Conservation (phyloP, 192 early-diverging fungal genomes). For the Phlyctochytrium arcticum region DNA sequence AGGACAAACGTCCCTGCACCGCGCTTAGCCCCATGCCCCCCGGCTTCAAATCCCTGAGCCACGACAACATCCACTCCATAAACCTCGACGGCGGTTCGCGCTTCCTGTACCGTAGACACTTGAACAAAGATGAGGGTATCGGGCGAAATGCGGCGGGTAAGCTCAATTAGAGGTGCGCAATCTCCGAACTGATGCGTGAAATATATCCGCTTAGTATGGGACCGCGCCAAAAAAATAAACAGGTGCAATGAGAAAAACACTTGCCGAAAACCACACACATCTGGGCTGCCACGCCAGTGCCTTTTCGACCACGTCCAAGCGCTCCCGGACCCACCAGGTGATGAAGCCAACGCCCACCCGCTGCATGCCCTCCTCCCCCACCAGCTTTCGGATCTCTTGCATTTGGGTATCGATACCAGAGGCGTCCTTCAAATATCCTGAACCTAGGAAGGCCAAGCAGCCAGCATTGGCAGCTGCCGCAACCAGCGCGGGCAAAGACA, state of each 20-base stretch:
- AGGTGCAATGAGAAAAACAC: neutral
- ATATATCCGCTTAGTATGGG: too few species aligned
- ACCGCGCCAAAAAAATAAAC: too few species aligned
- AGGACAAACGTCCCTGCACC: neutral
- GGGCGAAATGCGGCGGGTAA: neutral
- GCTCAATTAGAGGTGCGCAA: neutral
- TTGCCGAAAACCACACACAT: slow-evolving; percentile 11
- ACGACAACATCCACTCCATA: slow-evolving; percentile 46
- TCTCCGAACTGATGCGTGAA: neutral
- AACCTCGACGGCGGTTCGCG: slow-evolving; percentile 27
- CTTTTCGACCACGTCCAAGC: slow-evolving; percentile 32
- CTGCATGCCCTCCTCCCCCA: neutral
- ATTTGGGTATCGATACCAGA: neutral
- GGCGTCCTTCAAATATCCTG: neutral
- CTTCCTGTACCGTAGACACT: slow-evolving; percentile 44
- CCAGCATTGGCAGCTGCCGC: slow-evolving; percentile 40
- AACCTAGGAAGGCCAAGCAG: slow-evolving; percentile 19
- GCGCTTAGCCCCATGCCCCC: slow-evolving; percentile 38
- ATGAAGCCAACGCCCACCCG: neutral
- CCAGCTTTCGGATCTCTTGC: neutral
- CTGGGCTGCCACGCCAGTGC: slow-evolving; percentile 23
- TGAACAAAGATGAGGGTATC: slow-evolving; percentile 39
- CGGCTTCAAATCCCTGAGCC: slow-evolving; percentile 44
- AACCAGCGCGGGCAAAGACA: slow-evolving; percentile 33
- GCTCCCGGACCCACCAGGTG: neutral